Percentiles rank a stretch among this genome's conserved stretches.
Evolutionary conservation across 2,329 filamentous ascomycete genomes (phyloP).

Genomic region (Neofusicoccum umdonicola): DNA sequence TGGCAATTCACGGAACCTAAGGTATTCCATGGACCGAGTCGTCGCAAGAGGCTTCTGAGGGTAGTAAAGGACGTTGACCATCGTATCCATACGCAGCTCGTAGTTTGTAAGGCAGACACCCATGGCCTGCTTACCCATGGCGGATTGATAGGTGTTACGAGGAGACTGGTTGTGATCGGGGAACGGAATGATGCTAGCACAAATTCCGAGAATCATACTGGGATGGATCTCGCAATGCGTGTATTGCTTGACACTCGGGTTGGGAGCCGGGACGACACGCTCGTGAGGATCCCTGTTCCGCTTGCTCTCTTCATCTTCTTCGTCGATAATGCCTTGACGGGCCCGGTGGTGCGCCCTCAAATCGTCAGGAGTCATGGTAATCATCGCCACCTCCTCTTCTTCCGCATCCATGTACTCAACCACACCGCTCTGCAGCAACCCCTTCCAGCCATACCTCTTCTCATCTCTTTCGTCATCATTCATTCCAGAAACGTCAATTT

Average conservation of each 20-base stretch:
- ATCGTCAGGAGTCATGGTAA: slow-evolving; percentile 97
- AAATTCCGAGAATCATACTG: slow-evolving; percentile 98
- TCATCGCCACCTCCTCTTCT: slow-evolving; percentile 98
- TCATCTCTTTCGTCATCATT: slow-evolving; percentile 58
- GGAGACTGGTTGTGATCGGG: slow-evolving; percentile 98
- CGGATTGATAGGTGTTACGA: slow-evolving; percentile 98
- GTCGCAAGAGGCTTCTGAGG: slow-evolving; percentile 96
- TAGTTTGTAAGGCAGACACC: slow-evolving; percentile 98
- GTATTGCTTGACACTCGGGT: slow-evolving; percentile 84
- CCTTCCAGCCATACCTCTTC: slow-evolving; percentile 80
- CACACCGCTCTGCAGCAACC: slow-evolving; percentile 77
- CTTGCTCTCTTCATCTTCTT: slow-evolving; percentile 1
- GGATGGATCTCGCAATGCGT: slow-evolving; percentile 99
- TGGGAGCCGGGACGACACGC: slow-evolving; percentile 83
- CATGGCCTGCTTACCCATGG: slow-evolving; percentile 99
- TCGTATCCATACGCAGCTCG: slow-evolving; percentile 95
- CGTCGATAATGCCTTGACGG: not conserved
- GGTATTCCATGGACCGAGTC: slow-evolving; percentile 95
- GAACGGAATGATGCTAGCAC: slow-evolving; percentile 98
- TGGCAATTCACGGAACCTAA: slow-evolving; percentile 95
- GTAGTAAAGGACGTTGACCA: slow-evolving; percentile 99
- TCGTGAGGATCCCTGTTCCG: slow-evolving; percentile 67
- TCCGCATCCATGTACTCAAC: slow-evolving; percentile 97
- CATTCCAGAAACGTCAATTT: slow-evolving; percentile 58
- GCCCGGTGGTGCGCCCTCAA: slow-evolving; percentile 59